A percentile compares a stretch with the other conserved stretches of the same genome.
phyloP scores from a whole-genome alignment of 2,329 filamentous ascomycete genomes.

The Alternaria rosae region DNA sequence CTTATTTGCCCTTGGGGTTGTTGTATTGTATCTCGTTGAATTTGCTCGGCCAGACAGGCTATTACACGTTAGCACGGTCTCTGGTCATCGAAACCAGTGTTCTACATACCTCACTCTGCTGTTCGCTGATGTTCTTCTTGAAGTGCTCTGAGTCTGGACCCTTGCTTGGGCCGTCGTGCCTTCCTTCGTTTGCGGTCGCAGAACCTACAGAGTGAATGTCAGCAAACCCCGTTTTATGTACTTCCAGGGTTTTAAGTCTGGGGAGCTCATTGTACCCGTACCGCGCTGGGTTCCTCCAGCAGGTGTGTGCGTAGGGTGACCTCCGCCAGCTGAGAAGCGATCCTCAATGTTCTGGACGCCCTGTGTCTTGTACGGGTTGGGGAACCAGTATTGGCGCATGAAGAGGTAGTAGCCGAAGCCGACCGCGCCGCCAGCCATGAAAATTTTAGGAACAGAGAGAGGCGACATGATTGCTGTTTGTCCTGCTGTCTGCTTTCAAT shows the following conservation, averaged over 20 bases:
- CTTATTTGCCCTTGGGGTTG: conserved; percentile 47
- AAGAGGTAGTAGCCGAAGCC: conserved; percentile 48
- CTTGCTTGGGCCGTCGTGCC: conserved; percentile 34
- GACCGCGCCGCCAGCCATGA: conserved; percentile 46
- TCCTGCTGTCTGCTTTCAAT: conserved; percentile 2
- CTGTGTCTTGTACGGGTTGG: conserved; percentile 48
- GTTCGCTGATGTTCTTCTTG: conserved; percentile 34
- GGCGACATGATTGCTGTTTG: conserved; percentile 31
- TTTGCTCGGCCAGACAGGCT: conserved; percentile 38
- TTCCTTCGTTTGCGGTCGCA: conserved; percentile 29
- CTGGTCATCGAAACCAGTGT: background rate
- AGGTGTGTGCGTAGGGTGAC: conserved; percentile 41
- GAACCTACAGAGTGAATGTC: conserved; percentile 21
- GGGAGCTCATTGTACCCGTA: conserved; percentile 20
- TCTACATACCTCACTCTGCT: conserved; percentile 37
- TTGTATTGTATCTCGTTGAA: conserved; percentile 44
- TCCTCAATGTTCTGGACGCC: conserved; percentile 46
- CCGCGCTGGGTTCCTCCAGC: conserved; percentile 36
- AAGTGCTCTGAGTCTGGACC: conserved; percentile 38
- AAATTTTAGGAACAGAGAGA: conserved; percentile 47
- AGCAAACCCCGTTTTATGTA: background rate
- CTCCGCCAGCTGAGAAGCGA: conserved; percentile 44
- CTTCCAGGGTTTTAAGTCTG: conserved; percentile 2
- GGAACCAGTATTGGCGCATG: conserved; percentile 50
- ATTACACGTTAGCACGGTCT: background rate